A percentile compares a stretch with the other conserved stretches of the same genome.
Evolutionary conservation across 176 grass and related monocot genomes (phyloP).

Genomic region (Oryza meyeriana): DNA sequence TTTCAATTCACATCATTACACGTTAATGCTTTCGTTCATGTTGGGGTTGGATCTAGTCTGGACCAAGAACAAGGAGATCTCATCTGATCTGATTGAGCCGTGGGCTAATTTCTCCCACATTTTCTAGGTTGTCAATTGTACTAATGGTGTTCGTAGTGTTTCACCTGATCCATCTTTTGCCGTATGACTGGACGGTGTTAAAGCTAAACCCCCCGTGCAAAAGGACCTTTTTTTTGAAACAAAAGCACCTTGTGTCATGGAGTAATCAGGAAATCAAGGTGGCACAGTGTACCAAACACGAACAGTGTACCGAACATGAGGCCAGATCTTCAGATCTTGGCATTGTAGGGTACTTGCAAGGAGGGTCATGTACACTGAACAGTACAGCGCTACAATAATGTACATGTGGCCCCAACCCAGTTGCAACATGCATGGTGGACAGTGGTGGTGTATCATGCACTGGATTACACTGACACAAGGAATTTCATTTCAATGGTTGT

Average conservation of each 20-base stretch:
- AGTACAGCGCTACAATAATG: not conserved
- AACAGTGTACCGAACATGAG: not conserved
- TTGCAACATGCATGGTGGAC: not conserved
- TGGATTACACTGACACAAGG: not conserved
- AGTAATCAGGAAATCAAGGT: not conserved
- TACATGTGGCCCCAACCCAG: not conserved
- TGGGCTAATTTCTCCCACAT: not conserved
- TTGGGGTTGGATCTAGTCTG: not conserved
- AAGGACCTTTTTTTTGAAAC: no score
- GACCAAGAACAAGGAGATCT: not conserved
- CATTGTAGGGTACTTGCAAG: not conserved
- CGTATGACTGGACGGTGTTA: not conserved
- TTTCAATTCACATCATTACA: not conserved
- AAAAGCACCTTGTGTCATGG: not conserved
- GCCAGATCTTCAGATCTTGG: slow-evolving; percentile 29
- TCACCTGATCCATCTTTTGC: not conserved
- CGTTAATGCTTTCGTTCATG: not conserved
- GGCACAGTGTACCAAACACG: not conserved
- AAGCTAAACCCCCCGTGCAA: not conserved
- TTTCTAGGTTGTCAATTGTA: not conserved
- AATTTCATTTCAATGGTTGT: not conserved
- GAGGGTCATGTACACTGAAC: not conserved
- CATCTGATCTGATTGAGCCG: not conserved
- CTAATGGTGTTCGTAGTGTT: not conserved
- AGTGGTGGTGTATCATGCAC: not conserved